These are phyloP conservation scores for Candida loeiensis DNA, from an alignment of 805 yeast species.

Conservation along the genomic window DNA sequence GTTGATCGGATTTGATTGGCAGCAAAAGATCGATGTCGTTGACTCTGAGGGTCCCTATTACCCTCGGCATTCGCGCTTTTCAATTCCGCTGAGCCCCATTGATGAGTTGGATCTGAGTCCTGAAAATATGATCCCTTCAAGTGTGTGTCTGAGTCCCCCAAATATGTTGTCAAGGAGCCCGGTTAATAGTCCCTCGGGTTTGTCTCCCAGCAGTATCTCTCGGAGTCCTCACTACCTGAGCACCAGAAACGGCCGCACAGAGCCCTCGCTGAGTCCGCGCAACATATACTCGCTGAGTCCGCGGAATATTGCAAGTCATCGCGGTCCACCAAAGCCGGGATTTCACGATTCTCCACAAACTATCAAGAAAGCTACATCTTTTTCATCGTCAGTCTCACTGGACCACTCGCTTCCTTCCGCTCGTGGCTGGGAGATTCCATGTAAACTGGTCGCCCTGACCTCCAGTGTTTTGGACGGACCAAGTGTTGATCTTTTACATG, in stretches of 20 bases:
- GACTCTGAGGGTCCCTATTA: neutral
- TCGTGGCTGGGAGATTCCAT: slow-evolving; percentile 49
- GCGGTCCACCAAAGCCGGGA: slow-evolving; percentile 1
- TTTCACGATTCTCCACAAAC: neutral
- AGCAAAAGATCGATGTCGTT: neutral
- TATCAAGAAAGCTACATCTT: neutral
- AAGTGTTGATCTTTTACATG: neutral
- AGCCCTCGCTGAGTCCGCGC: slow-evolving; percentile 2
- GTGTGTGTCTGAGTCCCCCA: slow-evolving; percentile 1
- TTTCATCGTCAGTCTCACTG: slow-evolving; percentile 1
- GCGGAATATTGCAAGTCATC: neutral
- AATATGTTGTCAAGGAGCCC: neutral
- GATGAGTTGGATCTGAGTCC: neutral
- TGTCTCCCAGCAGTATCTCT: too few species aligned
- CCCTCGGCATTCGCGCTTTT: neutral
- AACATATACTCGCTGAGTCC: neutral
- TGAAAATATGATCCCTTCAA: neutral
- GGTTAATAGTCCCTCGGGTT: neutral
- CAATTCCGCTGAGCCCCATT: slow-evolving; percentile 1
- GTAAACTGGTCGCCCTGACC: slow-evolving; percentile 26
- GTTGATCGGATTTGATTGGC: slow-evolving; percentile 22
- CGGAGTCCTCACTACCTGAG: neutral
- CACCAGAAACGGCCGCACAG: neutral
- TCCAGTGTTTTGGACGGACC: slow-evolving; percentile 4
- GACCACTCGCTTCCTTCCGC: slow-evolving; percentile 22